Base-by-base conservation (phyloP, 202 grass and related monocot genomes). In the Setaria italica region DNA sequence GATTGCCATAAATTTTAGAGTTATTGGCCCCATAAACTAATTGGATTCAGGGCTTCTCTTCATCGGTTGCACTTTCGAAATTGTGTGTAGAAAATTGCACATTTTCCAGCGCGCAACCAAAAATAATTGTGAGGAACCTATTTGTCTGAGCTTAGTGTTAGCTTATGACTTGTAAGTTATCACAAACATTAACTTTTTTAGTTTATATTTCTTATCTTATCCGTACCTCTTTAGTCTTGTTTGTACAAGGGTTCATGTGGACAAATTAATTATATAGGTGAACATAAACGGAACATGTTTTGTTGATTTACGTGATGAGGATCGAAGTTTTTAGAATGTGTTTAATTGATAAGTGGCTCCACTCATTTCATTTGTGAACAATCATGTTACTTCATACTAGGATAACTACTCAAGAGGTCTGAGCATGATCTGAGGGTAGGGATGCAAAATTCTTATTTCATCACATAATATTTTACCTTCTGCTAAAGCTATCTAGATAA, bases 31-130 rank as follows among this genome's bases (percentile, higher is more conserved):
- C 11, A 55, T 30, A 49, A 10, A 1, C 2, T 48, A 8, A 13
- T 66, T 82, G 29, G 53, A 60, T 82, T 72, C 17, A 60, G 11
- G 25, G 17, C 8, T 47, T 15, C 10, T 65, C 32, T 8, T 65
- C 12, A 32, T 77, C 9, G 82, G 82, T 85, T 77, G 72, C 82
- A 60, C 21, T 77, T 85, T 77, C 72, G 49, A 85, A 85, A 67
- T 45, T 68, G 82, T 68, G 82, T 57, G 72, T 20, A 68, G 62
- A 76, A 56, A 57, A 69, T 85, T 58, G 62, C 82, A 85, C 82
- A 85, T 68, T 85, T 85, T 77, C 72, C 82, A 77, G 82, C 82
- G 69, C 12, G 72, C 73, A 77, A 77, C 82, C 62, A 2, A 85
- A 77, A 77, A 68, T 5, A 85, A 68, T 16, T 56, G 70, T 41